Base-by-base conservation (phyloP, 1,284 basidiomycete species). In the Ustilago nuda region DNA sequence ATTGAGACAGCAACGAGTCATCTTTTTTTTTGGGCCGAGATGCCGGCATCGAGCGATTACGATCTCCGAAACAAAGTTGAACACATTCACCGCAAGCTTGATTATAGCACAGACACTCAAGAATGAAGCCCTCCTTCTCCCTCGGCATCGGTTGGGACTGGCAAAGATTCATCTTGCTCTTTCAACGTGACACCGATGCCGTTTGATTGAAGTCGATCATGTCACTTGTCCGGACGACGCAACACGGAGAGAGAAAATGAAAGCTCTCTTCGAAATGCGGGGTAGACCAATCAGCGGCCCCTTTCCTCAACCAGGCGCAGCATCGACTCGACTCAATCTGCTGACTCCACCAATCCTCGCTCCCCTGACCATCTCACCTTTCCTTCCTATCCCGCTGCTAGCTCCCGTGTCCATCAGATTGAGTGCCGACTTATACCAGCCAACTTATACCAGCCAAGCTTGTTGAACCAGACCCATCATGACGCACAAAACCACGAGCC, bases 241-340 rank as follows among this genome's bases (percentile, higher is more conserved):
- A 30, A 35, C 17, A 27, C 50, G 32, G 50, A 52, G 12, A 50
- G 6, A 45, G 41, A 51, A 27, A 27, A 55, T 27, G 55, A 56
- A 39, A 55, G 53, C 57, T 51, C 46, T 12, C 65, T 66, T 66
- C 65, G 45, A 36, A 11, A 36, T 56, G 54, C 65, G 65, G 65
- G 65, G 65, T 56, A 39, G 43, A 30, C 65, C 65, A 66, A 66
- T 66, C 58, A 66, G 46, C 50, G 0, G 41, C 41, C 8, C 11
- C 9, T 17, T 17, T 8, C 17, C 52, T 52, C 45, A 3, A 46
- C 19, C n/a, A 19, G 8, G 45, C 45, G 19, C 45, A 46, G 3
- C 23, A 27, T 27, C 23, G 23, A 27, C 23, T 27, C 23, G 23
- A 27, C 23, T 27, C 23, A 27, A 27, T 27, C 23, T 27, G 23